Conservation (phyloP, 78 protist species). For the Speleostelium caveatum region DNA sequence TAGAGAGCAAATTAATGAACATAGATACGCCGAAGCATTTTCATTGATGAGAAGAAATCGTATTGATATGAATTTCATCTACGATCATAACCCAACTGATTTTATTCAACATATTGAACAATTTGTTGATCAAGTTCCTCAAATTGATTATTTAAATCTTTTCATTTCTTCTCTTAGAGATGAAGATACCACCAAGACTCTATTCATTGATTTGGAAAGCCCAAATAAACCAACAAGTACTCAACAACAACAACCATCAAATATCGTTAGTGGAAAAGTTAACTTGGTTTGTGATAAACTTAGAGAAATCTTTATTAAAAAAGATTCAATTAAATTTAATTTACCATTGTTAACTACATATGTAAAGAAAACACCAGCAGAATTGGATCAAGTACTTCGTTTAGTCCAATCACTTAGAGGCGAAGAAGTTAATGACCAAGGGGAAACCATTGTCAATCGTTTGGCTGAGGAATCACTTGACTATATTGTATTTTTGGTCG, state of each 20-base stretch:
- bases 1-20: constrained; percentile 2
- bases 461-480: constrained; percentile 81
- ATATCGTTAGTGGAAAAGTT: constrained; percentile 19
- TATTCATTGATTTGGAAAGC: constrained; percentile 54
- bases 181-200: constrained; percentile 72
- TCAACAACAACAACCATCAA: neutral
- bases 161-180: constrained; percentile 73
- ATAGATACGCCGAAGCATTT: constrained; percentile 35
- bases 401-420: constrained; percentile 63
- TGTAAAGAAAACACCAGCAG: constrained; percentile 80
- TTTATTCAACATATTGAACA: constrained; percentile 66
- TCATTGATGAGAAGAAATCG: constrained; percentile 75
- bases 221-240: neutral
- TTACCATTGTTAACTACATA: constrained; percentile 72
- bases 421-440: constrained; percentile 40
- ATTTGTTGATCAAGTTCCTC: constrained; percentile 61
- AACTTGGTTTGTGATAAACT: constrained; percentile 65
- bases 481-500: constrained; percentile 80
- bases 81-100: constrained; percentile 81
- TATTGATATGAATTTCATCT: constrained; percentile 86
- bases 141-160: constrained; percentile 67
- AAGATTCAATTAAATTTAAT: constrained; percentile 19
- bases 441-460: constrained; percentile 59
- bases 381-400: constrained; percentile 68
- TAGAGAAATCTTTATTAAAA: constrained; percentile 12